Evolutionary conservation across 2,329 filamentous ascomycete genomes (phyloP).

Genomic region (Hypocreales sp.): DNA sequence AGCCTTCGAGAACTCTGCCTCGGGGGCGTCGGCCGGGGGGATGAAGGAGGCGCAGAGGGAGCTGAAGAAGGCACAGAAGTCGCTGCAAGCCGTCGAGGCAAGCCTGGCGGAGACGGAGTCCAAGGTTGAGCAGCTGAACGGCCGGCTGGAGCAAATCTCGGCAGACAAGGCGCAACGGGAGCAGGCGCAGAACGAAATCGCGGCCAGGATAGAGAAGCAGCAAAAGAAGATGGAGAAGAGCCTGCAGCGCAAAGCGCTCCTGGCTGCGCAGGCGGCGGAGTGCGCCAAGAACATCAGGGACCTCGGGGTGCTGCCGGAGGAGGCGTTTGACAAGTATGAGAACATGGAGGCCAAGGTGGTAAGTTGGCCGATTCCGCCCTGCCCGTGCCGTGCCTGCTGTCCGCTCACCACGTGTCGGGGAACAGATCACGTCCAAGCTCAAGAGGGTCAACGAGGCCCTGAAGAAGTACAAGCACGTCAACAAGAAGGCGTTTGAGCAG

Average conservation of each 20-base stretch:
- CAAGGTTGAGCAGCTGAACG: slow-evolving; percentile 41
- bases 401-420: slow-evolving; percentile 2
- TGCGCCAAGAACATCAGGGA: slow-evolving; percentile 82
- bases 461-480: slow-evolving; percentile 95
- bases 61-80: slow-evolving; percentile 60
- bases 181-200: slow-evolving; percentile 59
- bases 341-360: slow-evolving; percentile 66
- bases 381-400: too few species aligned
- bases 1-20: slow-evolving; percentile 49
- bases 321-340: slow-evolving; percentile 83
- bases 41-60: slow-evolving; percentile 70
- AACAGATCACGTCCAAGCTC: slow-evolving; percentile 47
- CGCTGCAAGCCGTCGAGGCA: slow-evolving; percentile 48
- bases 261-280: slow-evolving; percentile 63
- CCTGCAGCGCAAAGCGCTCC: slow-evolving; percentile 70
- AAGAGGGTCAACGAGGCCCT: slow-evolving; percentile 85
- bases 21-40: slow-evolving; percentile 45
- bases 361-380: slow-evolving; percentile 13
- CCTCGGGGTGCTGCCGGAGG: slow-evolving; percentile 81
- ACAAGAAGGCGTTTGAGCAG: slow-evolving; percentile 98
- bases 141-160: slow-evolving; percentile 40
- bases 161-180: slow-evolving; percentile 45
- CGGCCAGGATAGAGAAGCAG: slow-evolving; percentile 64
- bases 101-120: slow-evolving; percentile 62
- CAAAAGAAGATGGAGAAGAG: slow-evolving; percentile 87